Base-by-base conservation (phyloP, 163 green algal genomes). In the Volvox carteri region DNA sequence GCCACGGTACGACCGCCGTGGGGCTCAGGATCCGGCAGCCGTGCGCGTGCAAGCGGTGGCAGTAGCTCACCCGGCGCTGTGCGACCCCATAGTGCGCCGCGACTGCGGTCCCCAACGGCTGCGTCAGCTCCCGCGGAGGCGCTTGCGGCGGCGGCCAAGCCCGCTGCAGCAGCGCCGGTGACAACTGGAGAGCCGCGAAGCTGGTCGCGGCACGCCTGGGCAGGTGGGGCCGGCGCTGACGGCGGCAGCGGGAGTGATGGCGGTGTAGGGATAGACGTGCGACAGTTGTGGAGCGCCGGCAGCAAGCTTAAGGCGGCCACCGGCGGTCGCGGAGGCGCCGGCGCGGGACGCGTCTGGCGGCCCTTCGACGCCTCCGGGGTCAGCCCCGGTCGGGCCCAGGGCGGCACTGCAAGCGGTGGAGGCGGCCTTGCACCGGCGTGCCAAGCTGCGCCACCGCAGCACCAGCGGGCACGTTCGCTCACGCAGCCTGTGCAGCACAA, bases 281-380 rank as follows among this genome's bases (percentile, higher is more conserved):
- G 58, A 14, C 37, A 76, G 78, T 58, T 86, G 23, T 86, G 78
- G 78, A 86, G 78, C 25, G 54, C 78, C 2, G 78, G 75, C 28
- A 76, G 18, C 25, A 76, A 50, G 54, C 54, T 86, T 16, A 42
- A 12, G 11, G 41, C 35, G 6, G 54, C 78, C 4, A 39, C 56
- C 12, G 52, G 35, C 18, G 7, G 30, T 5, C 19, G 21, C 6
- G 50, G 14, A 16, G 18, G 30, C 28, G 76, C 33, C 19, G 35
- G 50, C 35, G 76, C 54, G 16, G 19, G 30, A 1, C 11, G 35
- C 23, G 56, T 41, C 16, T 44, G 44, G 73, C 44, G 23, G 8
- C 73, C n/a, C 44, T 28, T 42, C 25, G 73, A 25, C 42, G 46
- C 5, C n/a, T 25, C 39, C 12, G 44, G n/a, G 5, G 35, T 33